Conservation (phyloP, 768 basidiomycete species). For the Piloderma croceum region DNA sequence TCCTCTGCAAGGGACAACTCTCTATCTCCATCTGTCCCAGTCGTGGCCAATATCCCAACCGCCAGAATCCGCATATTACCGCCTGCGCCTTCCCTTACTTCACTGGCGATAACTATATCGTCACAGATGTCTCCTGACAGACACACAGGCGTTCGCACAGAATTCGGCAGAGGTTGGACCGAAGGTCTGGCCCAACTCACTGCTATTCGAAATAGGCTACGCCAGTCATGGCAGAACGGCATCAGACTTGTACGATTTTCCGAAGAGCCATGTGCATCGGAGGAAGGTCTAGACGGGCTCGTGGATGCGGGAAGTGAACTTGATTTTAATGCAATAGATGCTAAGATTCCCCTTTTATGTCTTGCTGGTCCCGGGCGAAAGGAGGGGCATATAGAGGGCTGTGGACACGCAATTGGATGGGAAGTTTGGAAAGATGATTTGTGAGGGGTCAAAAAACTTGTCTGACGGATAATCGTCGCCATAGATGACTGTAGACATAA, state of each 20-base stretch:
- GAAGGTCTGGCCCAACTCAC: constrained; percentile 51
- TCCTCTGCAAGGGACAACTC: constrained; percentile 15
- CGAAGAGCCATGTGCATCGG: constrained; percentile 17
- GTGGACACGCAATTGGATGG: constrained; percentile 32
- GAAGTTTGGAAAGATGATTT: constrained; percentile 32
- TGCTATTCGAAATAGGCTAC: constrained; percentile 42
- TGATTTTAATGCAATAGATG: constrained; percentile 6
- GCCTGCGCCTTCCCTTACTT: constrained; percentile 40
- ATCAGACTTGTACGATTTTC: constrained; percentile 38
- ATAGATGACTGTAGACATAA: too few species aligned
- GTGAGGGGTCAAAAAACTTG: neutral
- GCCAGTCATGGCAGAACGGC: constrained; percentile 43
- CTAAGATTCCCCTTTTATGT: constrained; percentile 31
- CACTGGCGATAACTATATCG: constrained; percentile 39
- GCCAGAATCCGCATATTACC: constrained; percentile 56
- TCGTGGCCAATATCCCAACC: constrained; percentile 7
- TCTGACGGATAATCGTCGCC: too few species aligned
- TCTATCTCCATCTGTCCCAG: constrained; percentile 8
- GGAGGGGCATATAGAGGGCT: constrained; percentile 29
- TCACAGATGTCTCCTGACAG: constrained; percentile 4
- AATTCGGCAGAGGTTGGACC: constrained; percentile 60
- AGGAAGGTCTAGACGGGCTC: constrained; percentile 30
- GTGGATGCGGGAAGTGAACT: constrained; percentile 20
- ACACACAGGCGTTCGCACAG: constrained; percentile 36
- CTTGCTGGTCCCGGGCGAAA: constrained; percentile 28